These are phyloP conservation scores for Eucalyptus marginata DNA, from an alignment of 345 rosid species.

Conservation along the genomic window DNA sequence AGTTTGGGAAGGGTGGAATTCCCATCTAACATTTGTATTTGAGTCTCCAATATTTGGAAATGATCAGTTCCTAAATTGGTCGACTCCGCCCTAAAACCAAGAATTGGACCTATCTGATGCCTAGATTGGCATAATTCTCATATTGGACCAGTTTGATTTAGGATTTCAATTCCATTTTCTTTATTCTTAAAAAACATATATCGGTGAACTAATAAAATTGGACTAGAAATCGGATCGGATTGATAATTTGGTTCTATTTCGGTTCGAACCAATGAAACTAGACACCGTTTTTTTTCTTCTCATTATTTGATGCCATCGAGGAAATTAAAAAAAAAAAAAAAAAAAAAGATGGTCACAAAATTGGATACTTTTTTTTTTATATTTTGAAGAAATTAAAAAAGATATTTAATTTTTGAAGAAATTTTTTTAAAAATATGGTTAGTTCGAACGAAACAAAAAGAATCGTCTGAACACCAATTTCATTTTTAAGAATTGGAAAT, in stretches of 20 bases:
- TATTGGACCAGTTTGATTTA: fast-evolving
- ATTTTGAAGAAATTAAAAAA: too few species aligned
- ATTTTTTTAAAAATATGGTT: too few species aligned
- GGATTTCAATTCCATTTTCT: too few species aligned
- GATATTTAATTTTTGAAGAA: too few species aligned
- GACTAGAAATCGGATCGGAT: fast-evolving
- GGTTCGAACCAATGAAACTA: fast-evolving
- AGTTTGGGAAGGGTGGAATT: background rate
- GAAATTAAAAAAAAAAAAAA: too few species aligned
- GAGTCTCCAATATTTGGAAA: background rate
- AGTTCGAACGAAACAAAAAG: too few species aligned
- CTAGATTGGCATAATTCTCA: fast-evolving
- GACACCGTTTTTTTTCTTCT: fast-evolving
- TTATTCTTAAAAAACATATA: too few species aligned
- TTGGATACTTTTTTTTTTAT: too few species aligned
- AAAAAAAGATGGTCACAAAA: too few species aligned
- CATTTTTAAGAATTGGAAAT: background rate
- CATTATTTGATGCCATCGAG: too few species aligned
- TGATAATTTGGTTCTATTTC: fast-evolving
- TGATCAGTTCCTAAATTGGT: too few species aligned
- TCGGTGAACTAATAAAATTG: too few species aligned
- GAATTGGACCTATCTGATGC: background rate
- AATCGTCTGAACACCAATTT: fast-evolving
- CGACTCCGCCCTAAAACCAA: background rate
- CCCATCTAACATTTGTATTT: background rate